Base-by-base conservation (phyloP, 495 filamentous ascomycete species). In the Rhypophila decipiens region DNA sequence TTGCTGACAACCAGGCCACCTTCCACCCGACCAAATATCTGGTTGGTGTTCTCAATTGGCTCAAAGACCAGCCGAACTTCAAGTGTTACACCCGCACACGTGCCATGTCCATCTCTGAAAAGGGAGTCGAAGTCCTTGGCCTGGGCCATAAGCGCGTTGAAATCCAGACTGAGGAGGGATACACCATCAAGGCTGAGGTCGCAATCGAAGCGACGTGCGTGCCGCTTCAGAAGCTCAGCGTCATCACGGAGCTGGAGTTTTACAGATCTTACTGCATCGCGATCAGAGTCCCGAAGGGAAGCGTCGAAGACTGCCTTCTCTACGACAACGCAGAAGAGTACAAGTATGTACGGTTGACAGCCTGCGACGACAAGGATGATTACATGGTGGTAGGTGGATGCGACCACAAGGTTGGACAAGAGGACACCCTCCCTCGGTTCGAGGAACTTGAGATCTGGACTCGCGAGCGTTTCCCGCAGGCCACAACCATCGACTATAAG, bases 401-500 rank as follows among this genome's bases (percentile, higher is more conserved):
- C 49, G 78, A 82, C 51, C 79, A 83, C 66, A 78, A 78, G 57
- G 78, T 82, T 27, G 76, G 79, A 0, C 76, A 82, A 49, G 75
- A 77, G 29, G 69, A 66, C 12, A 66, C 67, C 7, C 42, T 39
- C 1, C 54, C 54, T 4, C 65, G 69, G 20, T 77, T 69, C 36
- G 60, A 60, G 0, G 70, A 72, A 50, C 68, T 80, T 2, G 77
- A 73, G 49, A 47, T 41, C 2, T 82, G 78, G 77, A 67, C 69
- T 7, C 67, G 74, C 11, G 66, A 70, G 45, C 67, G 78, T 23
- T 80, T 80, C 57, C 63, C 78, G 0, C 60, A 70, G 39, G 74
- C 70, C 1, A 67, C 70, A 1, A 50, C 47, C 3, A 64, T 70
- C 2, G 79, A 79, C 44, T 82, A 78, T 60, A 55, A 59, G 39